Conservation (phyloP, 2,329 filamentous ascomycete species). For the Karstenula rhodostoma region DNA sequence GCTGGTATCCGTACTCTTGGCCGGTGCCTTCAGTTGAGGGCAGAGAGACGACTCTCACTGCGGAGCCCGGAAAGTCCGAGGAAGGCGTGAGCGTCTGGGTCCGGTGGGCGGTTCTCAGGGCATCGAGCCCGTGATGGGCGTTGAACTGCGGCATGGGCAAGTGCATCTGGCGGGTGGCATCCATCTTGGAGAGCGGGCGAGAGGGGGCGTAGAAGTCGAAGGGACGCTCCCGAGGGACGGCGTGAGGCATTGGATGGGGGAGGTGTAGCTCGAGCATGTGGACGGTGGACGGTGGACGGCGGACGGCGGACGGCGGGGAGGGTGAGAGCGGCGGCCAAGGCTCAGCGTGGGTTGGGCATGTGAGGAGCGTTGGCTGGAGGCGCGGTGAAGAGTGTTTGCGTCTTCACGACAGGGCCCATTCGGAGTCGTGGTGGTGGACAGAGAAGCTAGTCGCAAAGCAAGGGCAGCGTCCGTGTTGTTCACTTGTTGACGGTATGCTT, state of each 20-base stretch:
- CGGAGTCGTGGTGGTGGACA: slow-evolving; percentile 15
- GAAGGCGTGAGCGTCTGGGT: slow-evolving; percentile 44
- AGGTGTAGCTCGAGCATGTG: slow-evolving; percentile 53
- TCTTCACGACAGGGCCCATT: slow-evolving; percentile 33
- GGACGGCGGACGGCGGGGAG: slow-evolving; percentile 12
- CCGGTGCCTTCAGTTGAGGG: slow-evolving; percentile 36
- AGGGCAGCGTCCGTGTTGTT: slow-evolving; percentile 31
- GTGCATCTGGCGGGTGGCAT: slow-evolving; percentile 42
- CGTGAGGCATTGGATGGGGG: slow-evolving; percentile 52
- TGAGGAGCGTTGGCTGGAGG: background rate
- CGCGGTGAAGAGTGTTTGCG: slow-evolving; percentile 7
- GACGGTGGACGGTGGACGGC: too few relatives aligned
- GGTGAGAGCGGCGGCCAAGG: background rate
- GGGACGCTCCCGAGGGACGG: slow-evolving; percentile 45
- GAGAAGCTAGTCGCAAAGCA: slow-evolving; percentile 36
- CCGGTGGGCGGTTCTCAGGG: slow-evolving; percentile 29
- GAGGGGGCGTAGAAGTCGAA: slow-evolving; percentile 43
- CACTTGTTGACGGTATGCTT: slow-evolving; percentile 37
- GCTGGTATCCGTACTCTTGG: slow-evolving; percentile 44
- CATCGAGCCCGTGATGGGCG: slow-evolving; percentile 33
- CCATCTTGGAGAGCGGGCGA: slow-evolving; percentile 35
- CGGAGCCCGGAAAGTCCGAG: slow-evolving; percentile 38
- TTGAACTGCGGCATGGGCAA: slow-evolving; percentile 34
- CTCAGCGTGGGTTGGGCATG: slow-evolving; percentile 13
- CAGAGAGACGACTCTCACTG: slow-evolving; percentile 42